A percentile compares a stretch with the other conserved stretches of the same genome.
These are phyloP conservation scores for Knufia fluminis DNA, from an alignment of 2,329 filamentous ascomycete species.

Conservation along the genomic window DNA sequence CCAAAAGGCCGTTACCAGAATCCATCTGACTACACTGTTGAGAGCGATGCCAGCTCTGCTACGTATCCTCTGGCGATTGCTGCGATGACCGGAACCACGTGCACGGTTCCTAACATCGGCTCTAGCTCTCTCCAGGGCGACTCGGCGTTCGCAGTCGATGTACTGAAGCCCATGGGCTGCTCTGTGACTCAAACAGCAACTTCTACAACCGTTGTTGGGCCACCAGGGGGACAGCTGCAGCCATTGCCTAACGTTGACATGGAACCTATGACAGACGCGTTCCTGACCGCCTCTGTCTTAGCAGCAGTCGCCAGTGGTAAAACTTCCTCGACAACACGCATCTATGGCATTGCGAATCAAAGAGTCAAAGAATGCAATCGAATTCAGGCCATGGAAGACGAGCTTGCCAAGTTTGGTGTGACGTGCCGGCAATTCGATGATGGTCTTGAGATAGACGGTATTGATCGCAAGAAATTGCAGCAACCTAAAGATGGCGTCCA, in stretches of 20 bases:
- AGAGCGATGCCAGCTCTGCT: conserved; percentile 95
- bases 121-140: conserved; percentile 88
- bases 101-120: conserved; percentile 93
- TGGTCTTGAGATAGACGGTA: conserved; percentile 64
- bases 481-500: conserved; percentile 61
- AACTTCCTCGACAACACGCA: conserved; percentile 58
- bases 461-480: conserved; percentile 41
- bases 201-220: conserved; percentile 89
- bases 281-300: conserved; percentile 86
- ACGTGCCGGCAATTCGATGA: conserved; percentile 80
- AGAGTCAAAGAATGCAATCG: conserved; percentile 97
- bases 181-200: conserved; percentile 71
- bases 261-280: conserved; percentile 99
- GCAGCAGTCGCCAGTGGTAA: conserved; percentile 74
- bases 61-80: conserved; percentile 92
- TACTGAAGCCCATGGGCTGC: conserved; percentile 89
- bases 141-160: conserved; percentile 83
- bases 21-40: conserved; percentile 76
- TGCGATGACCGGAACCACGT: conserved; percentile 89
- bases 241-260: conserved; percentile 81
- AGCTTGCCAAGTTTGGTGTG: conserved; percentile 89
- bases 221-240: conserved; percentile 61
- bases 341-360: conserved; percentile 93
- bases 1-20: conserved; percentile 76
- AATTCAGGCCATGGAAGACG: conserved; percentile 88